Evolutionary conservation across 1,284 basidiomycete species (phyloP).

Genomic region (Hemileccinum hortonii): DNA sequence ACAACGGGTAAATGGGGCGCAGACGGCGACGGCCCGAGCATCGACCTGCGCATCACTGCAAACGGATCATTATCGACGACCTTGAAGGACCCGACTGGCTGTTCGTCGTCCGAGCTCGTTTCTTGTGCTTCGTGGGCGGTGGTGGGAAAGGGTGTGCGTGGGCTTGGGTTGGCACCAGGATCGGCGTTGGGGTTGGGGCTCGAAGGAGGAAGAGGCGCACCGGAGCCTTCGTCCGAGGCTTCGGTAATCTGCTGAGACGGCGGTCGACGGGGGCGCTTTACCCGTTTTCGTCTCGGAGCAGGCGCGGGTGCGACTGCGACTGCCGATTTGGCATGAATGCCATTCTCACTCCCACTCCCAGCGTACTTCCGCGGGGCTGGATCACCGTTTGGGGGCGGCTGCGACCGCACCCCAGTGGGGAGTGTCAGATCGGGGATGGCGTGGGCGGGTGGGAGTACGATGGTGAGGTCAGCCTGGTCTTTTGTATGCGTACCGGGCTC

Average conservation of each 20-base stretch:
- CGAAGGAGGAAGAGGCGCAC: conserved; percentile 3
- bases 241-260: conserved; percentile 47
- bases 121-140: neutral
- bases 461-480: conserved; percentile 13
- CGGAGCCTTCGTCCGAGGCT: conserved; percentile 38
- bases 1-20: neutral
- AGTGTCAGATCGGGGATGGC: conserved; percentile 48
- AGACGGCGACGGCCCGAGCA: conserved; percentile 5
- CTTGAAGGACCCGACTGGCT: conserved; percentile 36
- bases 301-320: conserved; percentile 19
- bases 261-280: conserved; percentile 19
- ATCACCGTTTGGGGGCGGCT: conserved; percentile 7
- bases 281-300: conserved; percentile 6
- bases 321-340: neutral
- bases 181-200: conserved; percentile 18
- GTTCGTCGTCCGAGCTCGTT: conserved; percentile 37
- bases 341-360: too few relatives aligned
- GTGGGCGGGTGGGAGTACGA: conserved; percentile 56
- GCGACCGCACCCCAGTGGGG: conserved; percentile 33
- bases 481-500: neutral
- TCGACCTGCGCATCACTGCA: conserved; percentile 17
- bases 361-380: neutral
- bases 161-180: neutral
- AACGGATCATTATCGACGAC: conserved; percentile 65
- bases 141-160: conserved; percentile 1